Evolutionary conservation across 1,139 yeast genomes (phyloP).

Genomic region (Pichia sp.): DNA sequence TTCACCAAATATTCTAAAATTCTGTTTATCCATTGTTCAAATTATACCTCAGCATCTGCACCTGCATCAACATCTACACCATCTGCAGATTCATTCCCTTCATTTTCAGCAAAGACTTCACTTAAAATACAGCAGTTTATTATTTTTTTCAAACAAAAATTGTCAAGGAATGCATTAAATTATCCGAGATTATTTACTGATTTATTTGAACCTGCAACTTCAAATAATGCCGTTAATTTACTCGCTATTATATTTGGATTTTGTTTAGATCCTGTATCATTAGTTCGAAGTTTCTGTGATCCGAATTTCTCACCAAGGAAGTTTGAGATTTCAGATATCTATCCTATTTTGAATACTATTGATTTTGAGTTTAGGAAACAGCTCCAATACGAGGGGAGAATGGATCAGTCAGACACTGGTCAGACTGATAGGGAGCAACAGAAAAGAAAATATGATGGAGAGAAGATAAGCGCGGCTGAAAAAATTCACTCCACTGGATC

Average conservation of each 20-base stretch:
- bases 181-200: constrained; percentile 20
- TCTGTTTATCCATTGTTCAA: constrained; percentile 25
- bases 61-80: not conserved
- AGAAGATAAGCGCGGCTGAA: not conserved
- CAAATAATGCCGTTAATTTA: constrained; percentile 26
- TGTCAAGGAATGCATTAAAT: constrained; percentile 22
- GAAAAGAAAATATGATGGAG: not conserved
- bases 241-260: constrained; percentile 25
- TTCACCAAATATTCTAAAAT: constrained; percentile 21
- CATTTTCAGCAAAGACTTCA: constrained; percentile 20
- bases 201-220: constrained; percentile 23
- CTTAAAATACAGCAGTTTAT: constrained; percentile 23
- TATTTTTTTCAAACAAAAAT: constrained; percentile 20
- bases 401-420: not conserved
- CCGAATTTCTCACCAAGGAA: constrained; percentile 18
- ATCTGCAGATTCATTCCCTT: not conserved
- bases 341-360: constrained; percentile 17
- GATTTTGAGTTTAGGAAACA: constrained; percentile 14
- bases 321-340: constrained; percentile 24
- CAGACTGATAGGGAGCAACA: not conserved
- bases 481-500: not conserved
- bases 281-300: constrained; percentile 20
- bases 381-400: not conserved
- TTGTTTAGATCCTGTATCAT: constrained; percentile 19
- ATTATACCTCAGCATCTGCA: not conserved